Conservation (phyloP, 345 rosid genomes). For the Carallia pectinifolia region DNA sequence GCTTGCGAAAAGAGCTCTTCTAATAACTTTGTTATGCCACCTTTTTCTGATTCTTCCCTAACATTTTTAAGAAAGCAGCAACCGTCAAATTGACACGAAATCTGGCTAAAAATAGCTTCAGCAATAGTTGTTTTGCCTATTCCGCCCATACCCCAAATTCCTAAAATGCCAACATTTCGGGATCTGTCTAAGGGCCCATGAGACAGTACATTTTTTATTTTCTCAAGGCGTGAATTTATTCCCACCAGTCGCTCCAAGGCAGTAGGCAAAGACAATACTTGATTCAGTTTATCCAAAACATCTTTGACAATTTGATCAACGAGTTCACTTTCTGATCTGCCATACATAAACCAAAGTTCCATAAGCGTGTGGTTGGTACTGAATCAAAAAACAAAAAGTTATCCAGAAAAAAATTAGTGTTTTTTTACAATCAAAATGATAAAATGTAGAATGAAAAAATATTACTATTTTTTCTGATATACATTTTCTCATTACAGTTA, state of each 20-base stretch:
- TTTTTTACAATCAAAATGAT: too few species aligned
- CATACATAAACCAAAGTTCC: not conserved
- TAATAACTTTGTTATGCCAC: not conserved
- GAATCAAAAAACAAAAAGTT: too few species aligned
- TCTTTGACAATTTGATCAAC: not conserved
- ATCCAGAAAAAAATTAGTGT: too few species aligned
- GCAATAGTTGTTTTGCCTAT: conserved; percentile 15
- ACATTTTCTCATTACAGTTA: too few species aligned
- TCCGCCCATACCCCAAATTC: conserved; percentile 18
- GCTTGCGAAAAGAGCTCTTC: not conserved
- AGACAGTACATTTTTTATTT: not conserved
- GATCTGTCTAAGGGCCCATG: not conserved
- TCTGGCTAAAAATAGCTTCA: not conserved
- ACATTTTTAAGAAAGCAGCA: conserved; percentile 13
- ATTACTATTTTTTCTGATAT: too few species aligned
- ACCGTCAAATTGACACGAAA: not conserved
- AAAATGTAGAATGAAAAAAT: too few species aligned
- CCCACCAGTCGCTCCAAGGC: conserved; percentile 8
- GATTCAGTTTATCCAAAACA: not conserved
- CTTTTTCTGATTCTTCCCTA: conserved; percentile 4
- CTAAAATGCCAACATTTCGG: not conserved
- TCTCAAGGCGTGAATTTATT: conserved; percentile 1
- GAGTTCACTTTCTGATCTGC: not conserved
- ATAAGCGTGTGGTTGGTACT: not conserved
- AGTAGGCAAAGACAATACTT: not conserved